Evolutionary conservation across 1,284 basidiomycete genomes (phyloP).

Genomic region (Ustilago crameri): DNA sequence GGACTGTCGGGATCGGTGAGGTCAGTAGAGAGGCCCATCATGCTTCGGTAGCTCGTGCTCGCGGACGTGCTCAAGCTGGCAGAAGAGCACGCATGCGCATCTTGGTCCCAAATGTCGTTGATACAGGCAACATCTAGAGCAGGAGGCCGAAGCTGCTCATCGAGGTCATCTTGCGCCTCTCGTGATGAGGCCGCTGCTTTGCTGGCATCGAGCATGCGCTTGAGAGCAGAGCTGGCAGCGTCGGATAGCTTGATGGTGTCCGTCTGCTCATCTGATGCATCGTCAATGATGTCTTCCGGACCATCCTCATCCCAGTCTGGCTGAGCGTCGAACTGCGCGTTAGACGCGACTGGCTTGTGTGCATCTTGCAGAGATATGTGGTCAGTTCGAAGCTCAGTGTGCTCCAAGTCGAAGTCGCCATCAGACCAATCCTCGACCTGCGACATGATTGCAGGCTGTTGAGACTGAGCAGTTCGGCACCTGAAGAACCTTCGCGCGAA

Average conservation of each 20-base stretch:
- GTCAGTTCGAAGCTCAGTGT: conserved; percentile 36
- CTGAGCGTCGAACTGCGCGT: conserved; percentile 9
- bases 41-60: conserved; percentile 51
- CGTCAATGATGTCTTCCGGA: conserved; percentile 15
- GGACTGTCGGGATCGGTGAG: conserved; percentile 52
- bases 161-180: conserved; percentile 6
- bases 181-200: conserved; percentile 17
- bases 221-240: conserved; percentile 38
- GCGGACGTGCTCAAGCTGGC: conserved; percentile 44
- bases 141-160: conserved; percentile 29
- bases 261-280: conserved; percentile 38
- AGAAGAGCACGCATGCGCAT: conserved; percentile 10
- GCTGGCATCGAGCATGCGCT: conserved; percentile 34
- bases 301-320: conserved; percentile 28
- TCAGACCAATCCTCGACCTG: conserved; percentile 50
- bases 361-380: conserved; percentile 26
- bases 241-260: conserved; percentile 50
- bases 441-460: conserved; percentile 16
- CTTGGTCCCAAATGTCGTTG: conserved; percentile 3
- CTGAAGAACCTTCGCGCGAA: too few species aligned
- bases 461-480: not conserved
- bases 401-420: conserved; percentile 44
- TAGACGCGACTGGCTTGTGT: conserved; percentile 1
- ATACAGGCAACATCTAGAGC: conserved; percentile 21
- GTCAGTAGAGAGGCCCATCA: conserved; percentile 50